Percentiles rank a stretch among this genome's conserved stretches.
phyloP scores from a whole-genome alignment of 345 rosid genomes.

The Hypericum perforatum region DNA sequence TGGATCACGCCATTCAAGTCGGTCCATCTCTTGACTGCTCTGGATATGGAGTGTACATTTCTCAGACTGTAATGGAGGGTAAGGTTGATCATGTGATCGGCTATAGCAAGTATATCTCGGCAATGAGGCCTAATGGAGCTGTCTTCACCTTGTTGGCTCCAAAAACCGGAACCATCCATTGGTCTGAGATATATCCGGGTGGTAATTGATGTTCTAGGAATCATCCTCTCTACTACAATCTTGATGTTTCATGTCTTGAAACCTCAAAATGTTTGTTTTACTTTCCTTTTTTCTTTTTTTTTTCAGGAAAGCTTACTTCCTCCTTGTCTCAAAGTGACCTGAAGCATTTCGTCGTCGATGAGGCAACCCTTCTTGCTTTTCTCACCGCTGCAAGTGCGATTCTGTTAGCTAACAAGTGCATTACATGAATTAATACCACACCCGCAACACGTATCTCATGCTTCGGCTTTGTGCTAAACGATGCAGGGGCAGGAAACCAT shows the following conservation, averaged over 20 bases:
- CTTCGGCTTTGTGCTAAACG: conserved; percentile 12
- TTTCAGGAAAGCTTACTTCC: conserved; percentile 35
- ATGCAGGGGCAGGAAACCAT: conserved; percentile 51
- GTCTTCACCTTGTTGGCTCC: conserved; percentile 62
- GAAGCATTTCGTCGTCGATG: conserved; percentile 55
- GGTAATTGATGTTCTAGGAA: not conserved
- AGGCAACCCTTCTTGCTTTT: conserved; percentile 69
- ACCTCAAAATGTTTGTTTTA: not conserved
- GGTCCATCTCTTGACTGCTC: conserved; percentile 64
- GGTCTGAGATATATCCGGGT: conserved; percentile 87
- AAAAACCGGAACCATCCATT: conserved; percentile 47
- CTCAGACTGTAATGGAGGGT: conserved; percentile 57
- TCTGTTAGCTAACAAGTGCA: not conserved
- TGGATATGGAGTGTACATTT: conserved; percentile 53
- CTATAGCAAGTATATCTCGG: conserved; percentile 35
- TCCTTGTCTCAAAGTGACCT: conserved; percentile 47
- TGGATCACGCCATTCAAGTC: conserved; percentile 45
- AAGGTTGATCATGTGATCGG: conserved; percentile 29
- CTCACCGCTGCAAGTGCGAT: conserved; percentile 51
- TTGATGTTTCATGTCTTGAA: not conserved
- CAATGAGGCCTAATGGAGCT: conserved; percentile 45
- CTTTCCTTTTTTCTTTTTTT: conserved; percentile 1
- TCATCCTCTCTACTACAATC: not conserved
- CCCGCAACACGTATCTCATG: not conserved
- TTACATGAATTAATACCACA: not conserved